Evolutionary conservation across 306 rosid genomes (phyloP).

Genomic region (Hippophae tibetana): DNA sequence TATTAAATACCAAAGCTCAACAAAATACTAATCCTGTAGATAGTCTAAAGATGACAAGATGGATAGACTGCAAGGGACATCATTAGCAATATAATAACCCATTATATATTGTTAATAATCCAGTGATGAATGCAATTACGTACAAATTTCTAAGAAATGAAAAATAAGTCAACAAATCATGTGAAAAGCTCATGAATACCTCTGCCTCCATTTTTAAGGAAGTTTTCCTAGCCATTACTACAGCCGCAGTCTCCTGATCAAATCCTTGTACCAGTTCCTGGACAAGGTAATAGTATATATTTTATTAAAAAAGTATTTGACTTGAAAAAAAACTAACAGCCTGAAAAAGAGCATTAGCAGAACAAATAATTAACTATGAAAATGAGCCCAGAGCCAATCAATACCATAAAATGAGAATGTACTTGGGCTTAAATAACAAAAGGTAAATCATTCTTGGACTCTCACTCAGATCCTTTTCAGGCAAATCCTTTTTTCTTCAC

Average conservation of each 20-base stretch:
- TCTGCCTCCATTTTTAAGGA: slow-evolving; percentile 92
- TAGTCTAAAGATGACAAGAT: too few relatives aligned
- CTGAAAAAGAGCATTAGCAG: slow-evolving; percentile 8
- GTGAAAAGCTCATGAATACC: slow-evolving; percentile 34
- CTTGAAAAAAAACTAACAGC: slow-evolving; percentile 1
- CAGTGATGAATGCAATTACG: background rate
- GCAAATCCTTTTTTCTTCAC: too few relatives aligned
- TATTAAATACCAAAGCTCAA: too few relatives aligned
- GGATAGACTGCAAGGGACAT: too few relatives aligned
- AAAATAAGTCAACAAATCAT: slow-evolving; percentile 7
- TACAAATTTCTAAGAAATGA: background rate
- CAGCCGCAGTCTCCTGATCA: slow-evolving; percentile 98
- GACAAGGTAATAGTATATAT: slow-evolving; percentile 14
- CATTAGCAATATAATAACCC: background rate
- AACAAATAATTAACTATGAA: background rate
- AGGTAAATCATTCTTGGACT: too few relatives aligned
- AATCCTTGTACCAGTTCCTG: slow-evolving; percentile 96
- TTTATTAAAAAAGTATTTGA: slow-evolving; percentile 6
- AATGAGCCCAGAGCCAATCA: too few relatives aligned
- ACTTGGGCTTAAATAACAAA: too few relatives aligned
- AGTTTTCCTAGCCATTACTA: slow-evolving; percentile 81
- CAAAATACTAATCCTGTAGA: too few relatives aligned
- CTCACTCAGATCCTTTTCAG: too few relatives aligned
- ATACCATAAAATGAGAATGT: too few relatives aligned
- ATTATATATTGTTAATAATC: background rate